Evolutionary conservation across 495 filamentous ascomycete species (phyloP), one percentile per base, ranked within the genome.

Genomic region (Xanthoparmelia taractica): DNA sequence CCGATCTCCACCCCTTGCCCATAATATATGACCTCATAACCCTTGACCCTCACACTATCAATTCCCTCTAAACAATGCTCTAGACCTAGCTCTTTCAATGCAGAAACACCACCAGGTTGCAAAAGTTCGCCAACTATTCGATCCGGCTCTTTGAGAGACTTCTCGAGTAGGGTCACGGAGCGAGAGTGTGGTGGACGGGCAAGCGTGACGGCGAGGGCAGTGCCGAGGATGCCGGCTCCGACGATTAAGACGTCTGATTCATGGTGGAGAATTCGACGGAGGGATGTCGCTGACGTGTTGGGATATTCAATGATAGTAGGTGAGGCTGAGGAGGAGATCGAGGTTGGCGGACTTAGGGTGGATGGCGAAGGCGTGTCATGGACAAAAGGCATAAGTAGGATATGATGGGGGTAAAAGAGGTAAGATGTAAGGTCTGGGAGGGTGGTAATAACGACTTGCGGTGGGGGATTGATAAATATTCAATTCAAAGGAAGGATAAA

Each of bases 51-150:
- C 38, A 96, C 82, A 2, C 91, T 85, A 70, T 97, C 94, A 68
- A 98, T 97, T 20, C 76, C 88, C 60, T 98, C 92, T 20, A 98
- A 78, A 71, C 92, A 96, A 64, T 90, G 83, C 52, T 73, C 73
- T 58, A 98, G 74, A 10, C 95, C 95, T 59, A 98, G 77, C 67
- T 87, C 84, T 69, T 87, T 80, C 65, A 98, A 79, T 25, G 95
- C 92, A 50, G 80, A 75, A 45, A 96, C 86, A 48, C 94, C 94
- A 37, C 94, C 94, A 6, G 94, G 94, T 73, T 98, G 94, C 70
- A 98, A 76, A 63, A 98, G 76, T 77, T 98, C 94, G 60, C 94
- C 94, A 27, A 98, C 92, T 69, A 98, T 98, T 61, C 94, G 86
- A 77, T 97, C 91, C 17, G 94, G 94, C 77, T 97, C 90, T 75